These are phyloP conservation scores for Jamesozyma gamospora DNA, from an alignment of 805 yeast species.

Conservation along the genomic window DNA sequence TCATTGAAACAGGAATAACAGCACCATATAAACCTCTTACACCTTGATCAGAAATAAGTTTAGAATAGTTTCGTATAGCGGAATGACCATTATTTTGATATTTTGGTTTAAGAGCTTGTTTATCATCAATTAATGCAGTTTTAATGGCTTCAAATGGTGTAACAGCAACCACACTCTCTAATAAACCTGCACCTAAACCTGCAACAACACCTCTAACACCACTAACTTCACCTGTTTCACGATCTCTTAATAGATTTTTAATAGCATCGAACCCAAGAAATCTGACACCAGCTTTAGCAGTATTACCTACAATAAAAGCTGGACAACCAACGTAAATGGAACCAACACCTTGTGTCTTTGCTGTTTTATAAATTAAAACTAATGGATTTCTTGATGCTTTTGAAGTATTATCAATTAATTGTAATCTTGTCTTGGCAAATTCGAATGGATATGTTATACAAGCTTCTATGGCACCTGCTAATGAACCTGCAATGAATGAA, in stretches of 20 bases:
- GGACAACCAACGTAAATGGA: constrained; percentile 92
- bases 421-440: constrained; percentile 90
- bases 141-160: constrained; percentile 96
- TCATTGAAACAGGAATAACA: constrained; percentile 79
- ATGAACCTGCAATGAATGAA: constrained; percentile 89
- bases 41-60: constrained; percentile 68
- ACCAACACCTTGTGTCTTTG: constrained; percentile 65
- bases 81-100: constrained; percentile 57
- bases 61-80: constrained; percentile 35
- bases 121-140: constrained; percentile 91
- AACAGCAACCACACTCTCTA: constrained; percentile 87
- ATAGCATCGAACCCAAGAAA: constrained; percentile 88
- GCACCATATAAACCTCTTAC: constrained; percentile 80
- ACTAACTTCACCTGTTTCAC: constrained; percentile 67
- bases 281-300: constrained; percentile 92
- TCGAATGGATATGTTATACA: constrained; percentile 90
- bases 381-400: constrained; percentile 74
- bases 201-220: constrained; percentile 91
- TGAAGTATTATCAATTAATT: constrained; percentile 58
- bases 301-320: constrained; percentile 90
- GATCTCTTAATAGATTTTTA: constrained; percentile 66
- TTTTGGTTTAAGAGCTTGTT: constrained; percentile 62
- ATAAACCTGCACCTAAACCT: constrained; percentile 93
- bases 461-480: constrained; percentile 95
- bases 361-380: constrained; percentile 63